Evolutionary conservation across 2,329 filamentous ascomycete species (phyloP), one percentile per base, ranked within the genome.

Genomic region (Penicillium sp.): DNA sequence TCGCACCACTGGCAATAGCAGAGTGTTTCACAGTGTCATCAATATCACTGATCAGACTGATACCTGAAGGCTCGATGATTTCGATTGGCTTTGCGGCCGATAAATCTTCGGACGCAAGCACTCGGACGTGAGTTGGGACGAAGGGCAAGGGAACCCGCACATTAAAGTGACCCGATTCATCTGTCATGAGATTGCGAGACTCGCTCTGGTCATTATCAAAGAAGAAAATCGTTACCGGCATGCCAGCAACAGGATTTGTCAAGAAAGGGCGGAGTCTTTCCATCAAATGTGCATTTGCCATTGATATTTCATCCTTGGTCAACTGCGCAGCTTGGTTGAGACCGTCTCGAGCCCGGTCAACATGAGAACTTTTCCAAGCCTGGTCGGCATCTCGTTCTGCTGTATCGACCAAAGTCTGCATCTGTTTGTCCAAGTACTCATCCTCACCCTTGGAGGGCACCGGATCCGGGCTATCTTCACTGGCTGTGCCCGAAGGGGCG

Each of bases 11-110:
- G 2, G 85, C 83, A 59, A 99, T 97, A 50, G 92, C 95, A 17
- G 94, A 97, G 64, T 91, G 88, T 71, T 99, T 99, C 68, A 99
- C 87, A 0, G 94, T 99, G 71, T 99, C 94, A 66, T 99, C 94
- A 57, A 99, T 94, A 68, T 99, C 94, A 68, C 91, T 97, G 69
- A 99, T 97, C 52, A 99, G 68, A 70, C 92, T 97, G 56, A 99
- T 83, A 33, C 94, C 94, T 18, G 78, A 79, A 0, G 89, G 84
- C 52, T 93, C 88, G 3, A 88, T 91, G 44, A 97, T 78, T 33
- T 84, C 80, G 37, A 99, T 81, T 49, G 89, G 82, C 57, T 94
- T 88, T 1, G 88, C 90, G 0, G 86, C 87, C 13, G 92, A 96
- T 3, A 99, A 78, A 51, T 87, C 83, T 65, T 97, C 91, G 10